phyloP scores from a whole-genome alignment of 345 rosid genomes.

The Physaria fendleri region DNA sequence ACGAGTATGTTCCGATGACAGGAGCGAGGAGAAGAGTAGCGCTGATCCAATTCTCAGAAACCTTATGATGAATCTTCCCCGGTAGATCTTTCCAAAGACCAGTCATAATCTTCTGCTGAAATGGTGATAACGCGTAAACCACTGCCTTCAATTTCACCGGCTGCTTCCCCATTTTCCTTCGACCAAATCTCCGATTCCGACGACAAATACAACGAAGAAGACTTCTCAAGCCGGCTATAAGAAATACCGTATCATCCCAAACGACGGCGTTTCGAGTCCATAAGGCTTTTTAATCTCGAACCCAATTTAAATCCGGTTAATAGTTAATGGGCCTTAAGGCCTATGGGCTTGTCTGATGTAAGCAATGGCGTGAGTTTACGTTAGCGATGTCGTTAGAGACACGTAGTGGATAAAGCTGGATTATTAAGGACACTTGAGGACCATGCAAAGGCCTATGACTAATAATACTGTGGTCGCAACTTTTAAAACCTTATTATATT shows the following conservation, averaged over 20 bases:
- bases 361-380: neutral
- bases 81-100: constrained; percentile 76
- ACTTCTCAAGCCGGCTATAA: constrained; percentile 7
- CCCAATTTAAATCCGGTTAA: neutral
- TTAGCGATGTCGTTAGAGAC: constrained; percentile 3
- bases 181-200: neutral
- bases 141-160: constrained; percentile 83
- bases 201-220: neutral
- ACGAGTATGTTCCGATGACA: constrained; percentile 60
- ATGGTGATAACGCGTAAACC: constrained; percentile 69
- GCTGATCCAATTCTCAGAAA: constrained; percentile 79
- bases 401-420: constrained; percentile 21
- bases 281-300: neutral
- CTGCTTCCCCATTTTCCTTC: constrained; percentile 52
- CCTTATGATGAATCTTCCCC: constrained; percentile 67
- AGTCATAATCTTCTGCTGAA: constrained; percentile 68
- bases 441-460: constrained; percentile 26
- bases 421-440: constrained; percentile 9
- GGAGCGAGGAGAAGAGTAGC: constrained; percentile 62
- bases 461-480: neutral
- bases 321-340: neutral
- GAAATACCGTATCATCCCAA: neutral
- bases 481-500: neutral
- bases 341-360: neutral
- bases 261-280: neutral